These are phyloP conservation scores for Collariella sp. DNA, from an alignment of 495 filamentous ascomycete species.

Conservation along the genomic window DNA sequence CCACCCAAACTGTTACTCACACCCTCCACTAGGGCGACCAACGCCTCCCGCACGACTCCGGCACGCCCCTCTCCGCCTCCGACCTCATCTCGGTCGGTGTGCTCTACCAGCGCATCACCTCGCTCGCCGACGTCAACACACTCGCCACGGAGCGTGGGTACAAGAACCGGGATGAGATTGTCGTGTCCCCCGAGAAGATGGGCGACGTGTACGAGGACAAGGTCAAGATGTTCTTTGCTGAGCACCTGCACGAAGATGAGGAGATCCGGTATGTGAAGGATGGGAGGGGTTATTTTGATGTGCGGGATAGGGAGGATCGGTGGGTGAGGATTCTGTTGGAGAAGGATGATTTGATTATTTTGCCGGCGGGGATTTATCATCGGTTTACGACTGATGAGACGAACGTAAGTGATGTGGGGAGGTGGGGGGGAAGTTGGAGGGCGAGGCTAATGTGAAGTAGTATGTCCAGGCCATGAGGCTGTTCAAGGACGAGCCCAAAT, in stretches of 20 bases:
- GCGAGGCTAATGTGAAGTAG: conserved; percentile 34
- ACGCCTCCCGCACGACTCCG: conserved; percentile 80
- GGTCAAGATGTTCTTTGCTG: conserved; percentile 84
- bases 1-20: background rate
- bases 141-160: conserved; percentile 72
- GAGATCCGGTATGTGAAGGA: conserved; percentile 96
- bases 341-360: conserved; percentile 67
- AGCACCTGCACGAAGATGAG: conserved; percentile 97
- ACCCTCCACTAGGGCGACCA: conserved; percentile 66
- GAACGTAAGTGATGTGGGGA: conserved; percentile 55
- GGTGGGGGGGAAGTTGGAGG: background rate
- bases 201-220: conserved; percentile 81
- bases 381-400: conserved; percentile 87
- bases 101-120: conserved; percentile 59
- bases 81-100: conserved; percentile 71
- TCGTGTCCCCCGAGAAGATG: conserved; percentile 80
- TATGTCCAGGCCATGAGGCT: conserved; percentile 94
- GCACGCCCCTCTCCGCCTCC: conserved; percentile 48
- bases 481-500: conserved; percentile 98
- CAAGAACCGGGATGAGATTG: conserved; percentile 90
- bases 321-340: conserved; percentile 81
- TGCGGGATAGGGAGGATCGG: conserved; percentile 58
- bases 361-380: conserved; percentile 96
- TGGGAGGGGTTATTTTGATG: conserved; percentile 89
- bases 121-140: conserved; percentile 55